Percentiles rank a stretch among this genome's conserved stretches.
Evolutionary conservation across 345 rosid species (phyloP).

Genomic region (Cardamine occulta): DNA sequence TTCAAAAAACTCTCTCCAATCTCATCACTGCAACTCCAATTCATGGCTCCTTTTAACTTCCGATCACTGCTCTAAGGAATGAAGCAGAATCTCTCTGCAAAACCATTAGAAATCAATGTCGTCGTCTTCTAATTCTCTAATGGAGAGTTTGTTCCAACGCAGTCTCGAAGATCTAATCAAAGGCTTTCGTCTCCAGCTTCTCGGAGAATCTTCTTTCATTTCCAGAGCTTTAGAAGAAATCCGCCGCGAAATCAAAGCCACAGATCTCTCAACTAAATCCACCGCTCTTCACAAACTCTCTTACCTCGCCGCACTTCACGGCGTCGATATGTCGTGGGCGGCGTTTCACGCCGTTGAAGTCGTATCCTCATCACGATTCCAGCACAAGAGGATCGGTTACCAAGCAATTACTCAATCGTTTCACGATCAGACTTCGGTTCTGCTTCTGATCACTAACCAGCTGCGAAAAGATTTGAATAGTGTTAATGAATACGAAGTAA

Average conservation of each 20-base stretch:
- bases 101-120: slow-evolving; percentile 48
- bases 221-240: slow-evolving; percentile 78
- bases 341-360: slow-evolving; percentile 87
- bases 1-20: neutral
- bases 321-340: slow-evolving; percentile 85
- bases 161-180: slow-evolving; percentile 84
- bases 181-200: slow-evolving; percentile 67
- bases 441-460: slow-evolving; percentile 79
- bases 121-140: slow-evolving; percentile 62
- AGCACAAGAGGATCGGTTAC: slow-evolving; percentile 72
- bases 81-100: neutral
- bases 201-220: slow-evolving; percentile 61
- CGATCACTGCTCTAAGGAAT: neutral
- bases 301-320: slow-evolving; percentile 71
- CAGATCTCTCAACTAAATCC: slow-evolving; percentile 79
- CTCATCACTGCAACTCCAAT: slow-evolving; percentile 12
- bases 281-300: slow-evolving; percentile 80
- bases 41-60: neutral
- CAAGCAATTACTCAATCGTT: slow-evolving; percentile 80
- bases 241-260: slow-evolving; percentile 78
- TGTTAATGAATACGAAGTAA: slow-evolving; percentile 65
- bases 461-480: slow-evolving; percentile 77
- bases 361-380: slow-evolving; percentile 71
- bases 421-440: slow-evolving; percentile 69
- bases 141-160: slow-evolving; percentile 84